phyloP scores from a whole-genome alignment of 2,329 filamentous ascomycete genomes.

The Claviceps purpurea region DNA sequence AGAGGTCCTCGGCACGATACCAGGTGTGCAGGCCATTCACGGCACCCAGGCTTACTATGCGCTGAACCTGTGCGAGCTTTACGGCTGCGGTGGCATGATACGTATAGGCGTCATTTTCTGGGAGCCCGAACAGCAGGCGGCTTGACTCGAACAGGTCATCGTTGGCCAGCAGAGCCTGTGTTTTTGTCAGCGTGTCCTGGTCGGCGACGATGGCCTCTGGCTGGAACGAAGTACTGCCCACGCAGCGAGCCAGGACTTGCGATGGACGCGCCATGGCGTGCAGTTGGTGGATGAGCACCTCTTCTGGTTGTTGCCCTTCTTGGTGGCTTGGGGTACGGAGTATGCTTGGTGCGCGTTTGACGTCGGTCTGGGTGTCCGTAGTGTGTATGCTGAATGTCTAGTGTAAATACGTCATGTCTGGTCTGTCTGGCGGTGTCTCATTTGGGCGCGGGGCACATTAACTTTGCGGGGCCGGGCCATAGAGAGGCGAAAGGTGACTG shows the following conservation, averaged over 20 bases:
- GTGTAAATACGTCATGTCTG: no score
- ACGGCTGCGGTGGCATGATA: slow-evolving; percentile 40
- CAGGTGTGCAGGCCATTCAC: slow-evolving; percentile 34
- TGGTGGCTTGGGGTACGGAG: background rate
- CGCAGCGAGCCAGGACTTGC: slow-evolving; percentile 25
- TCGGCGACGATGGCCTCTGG: slow-evolving; percentile 28
- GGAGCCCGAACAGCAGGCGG: slow-evolving; percentile 29
- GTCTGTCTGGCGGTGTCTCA: no score
- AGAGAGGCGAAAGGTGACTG: no score
- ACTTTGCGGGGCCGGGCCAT: no score
- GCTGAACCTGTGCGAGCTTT: slow-evolving; percentile 34
- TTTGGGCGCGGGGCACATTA: no score
- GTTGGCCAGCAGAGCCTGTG: slow-evolving; percentile 22
- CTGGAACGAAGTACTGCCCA: slow-evolving; percentile 30
- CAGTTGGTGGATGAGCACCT: background rate
- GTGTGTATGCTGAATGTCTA: no score
- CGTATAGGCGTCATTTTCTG: slow-evolving; percentile 30
- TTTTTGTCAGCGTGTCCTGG: slow-evolving; percentile 22
- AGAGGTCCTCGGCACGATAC: slow-evolving; percentile 28
- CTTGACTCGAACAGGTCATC: slow-evolving; percentile 34
- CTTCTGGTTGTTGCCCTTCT: no score
- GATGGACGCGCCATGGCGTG: slow-evolving; percentile 14
- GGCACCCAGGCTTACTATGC: slow-evolving; percentile 28
- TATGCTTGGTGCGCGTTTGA: background rate
- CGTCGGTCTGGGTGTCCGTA: no score